Base-by-base conservation (phyloP, 306 rosid genomes). In the Glycine latifolia region DNA sequence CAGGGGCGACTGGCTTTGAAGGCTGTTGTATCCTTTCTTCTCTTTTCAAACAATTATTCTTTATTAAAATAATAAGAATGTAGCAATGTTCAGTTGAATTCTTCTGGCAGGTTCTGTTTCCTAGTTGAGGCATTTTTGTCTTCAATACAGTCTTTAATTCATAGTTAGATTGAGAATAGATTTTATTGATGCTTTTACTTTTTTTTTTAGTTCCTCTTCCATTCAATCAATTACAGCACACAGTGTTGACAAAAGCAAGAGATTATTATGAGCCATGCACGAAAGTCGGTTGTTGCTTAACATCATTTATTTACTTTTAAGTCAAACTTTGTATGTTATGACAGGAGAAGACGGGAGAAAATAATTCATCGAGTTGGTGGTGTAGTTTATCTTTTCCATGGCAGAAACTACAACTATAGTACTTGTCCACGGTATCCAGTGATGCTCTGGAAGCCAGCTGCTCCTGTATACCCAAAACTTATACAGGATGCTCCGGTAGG, bases 381-480 rank as follows among this genome's bases (percentile, higher is more conserved):
- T 56, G 86, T 87, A 17, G 89, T 93, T 76, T 95, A 95, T 86
- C 92, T 93, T 83, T 95, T 87, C 78, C 89, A 96, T 53, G 99
- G 99, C 10, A 95, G 99, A 88, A 93, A 95, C 77, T 95, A 93
- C 87, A 85, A 87, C 87, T 88, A 90, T 77, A 90, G 86, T 17
- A 84, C 93, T 53, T 97, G 92, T 71, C 98, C 99, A 3, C 97
- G 88, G 84, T 95, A 90, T 86, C 99, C 98, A 10, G 83, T 93
- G 85, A 95, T 95, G 99, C 93, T 95, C 71, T 95, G 99, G 99
- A 95, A 93, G 85, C 99, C 99, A 73, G 98, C 99, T 15, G 87
- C 99, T 55, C 99, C 98, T 3, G 89, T 88, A 67, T 87, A 95
- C 83, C 99, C 99, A 33, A 95, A 95, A 85, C 98, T 95, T 81